Base-by-base conservation (phyloP, 1,284 basidiomycete genomes). In the Cutaneotrichosporon curvatum region DNA sequence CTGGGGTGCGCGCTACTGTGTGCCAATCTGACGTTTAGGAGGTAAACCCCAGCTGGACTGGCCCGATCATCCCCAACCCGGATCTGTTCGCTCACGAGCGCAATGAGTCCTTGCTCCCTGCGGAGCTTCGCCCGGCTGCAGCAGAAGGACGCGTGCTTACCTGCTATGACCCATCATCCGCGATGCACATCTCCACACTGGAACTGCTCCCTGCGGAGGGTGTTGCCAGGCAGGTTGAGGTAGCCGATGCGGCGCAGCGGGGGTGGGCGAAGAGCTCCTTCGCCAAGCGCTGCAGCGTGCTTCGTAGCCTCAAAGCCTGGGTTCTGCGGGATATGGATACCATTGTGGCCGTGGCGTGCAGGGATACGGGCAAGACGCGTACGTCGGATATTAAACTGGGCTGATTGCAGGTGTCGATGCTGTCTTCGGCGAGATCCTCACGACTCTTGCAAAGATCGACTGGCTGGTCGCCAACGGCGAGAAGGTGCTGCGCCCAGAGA, bases 361-460 rank as follows among this genome's bases (percentile, higher is more conserved):
- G 92, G 31, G 94, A 98, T 70, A 91, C 90, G 0, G 94, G 94
- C 48, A 98, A 97, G 76, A 97, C 94, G 28, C 76, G 90, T 90
- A 60, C 67, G 85, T 79, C 9, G 6, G 19, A n/a, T n/a, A n/a
- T n/a, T n/a, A n/a, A n/a, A n/a, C n/a, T n/a, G n/a, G n/a, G 37
- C 43, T 46, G 18, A 45, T 34, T n/a, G 4, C 56, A 90, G 87
- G 89, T 61, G 77, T 94, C 50, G 90, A 94, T 58, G 88, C 89
- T 37, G 83, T 86, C 2, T 76, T 94, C 38, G 90, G 90, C 35
- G 90, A 94, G 71, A 84, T 94, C 53, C 63, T 94, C 46, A 87
- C 85, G 9, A 90, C 87, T 0, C 84, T 86, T 60, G 85, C 86
- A 9, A 95, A 95, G 68, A 74, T 91, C 71, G 85, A 89, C 59